These are phyloP conservation scores for Boletales sp. DNA, from an alignment of 768 basidiomycete genomes.

Conservation along the genomic window DNA sequence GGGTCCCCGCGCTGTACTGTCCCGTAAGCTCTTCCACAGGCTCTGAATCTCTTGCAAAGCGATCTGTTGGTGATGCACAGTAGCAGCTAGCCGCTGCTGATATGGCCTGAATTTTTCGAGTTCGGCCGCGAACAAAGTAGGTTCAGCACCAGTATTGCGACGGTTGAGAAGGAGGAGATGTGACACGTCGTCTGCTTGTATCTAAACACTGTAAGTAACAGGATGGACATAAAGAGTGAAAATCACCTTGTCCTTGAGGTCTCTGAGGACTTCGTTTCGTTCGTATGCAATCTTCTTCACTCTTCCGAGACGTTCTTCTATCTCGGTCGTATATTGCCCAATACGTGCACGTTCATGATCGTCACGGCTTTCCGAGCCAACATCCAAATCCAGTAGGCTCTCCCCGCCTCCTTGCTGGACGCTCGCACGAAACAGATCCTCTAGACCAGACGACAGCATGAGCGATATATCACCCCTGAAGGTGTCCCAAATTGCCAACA, in stretches of 20 bases:
- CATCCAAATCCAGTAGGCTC: slow-evolving; percentile 72
- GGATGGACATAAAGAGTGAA: background rate
- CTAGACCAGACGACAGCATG: slow-evolving; percentile 56
- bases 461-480: slow-evolving; percentile 62
- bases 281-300: slow-evolving; percentile 84
- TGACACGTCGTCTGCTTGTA: slow-evolving; percentile 96
- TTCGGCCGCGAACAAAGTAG: slow-evolving; percentile 86
- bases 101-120: slow-evolving; percentile 95
- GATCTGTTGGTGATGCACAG: slow-evolving; percentile 72
- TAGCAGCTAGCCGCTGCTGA: slow-evolving; percentile 75
- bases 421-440: slow-evolving; percentile 60
- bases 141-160: slow-evolving; percentile 78
- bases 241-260: slow-evolving; percentile 90
- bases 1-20: slow-evolving; percentile 69
- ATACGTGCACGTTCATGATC: slow-evolving; percentile 69
- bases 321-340: slow-evolving; percentile 59
- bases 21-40: slow-evolving; percentile 73
- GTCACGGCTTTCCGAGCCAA: slow-evolving; percentile 57
- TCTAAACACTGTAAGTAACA: slow-evolving; percentile 42
- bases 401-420: slow-evolving; percentile 35
- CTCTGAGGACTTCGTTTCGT: slow-evolving; percentile 82
- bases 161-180: slow-evolving; percentile 89
- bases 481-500: slow-evolving; percentile 66
- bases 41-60: slow-evolving; percentile 70
- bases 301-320: slow-evolving; percentile 74